Percentiles rank a stretch among this genome's conserved stretches.
phyloP scores from a whole-genome alignment of 2,329 filamentous ascomycete genomes.

The Trichoderma sp. region DNA sequence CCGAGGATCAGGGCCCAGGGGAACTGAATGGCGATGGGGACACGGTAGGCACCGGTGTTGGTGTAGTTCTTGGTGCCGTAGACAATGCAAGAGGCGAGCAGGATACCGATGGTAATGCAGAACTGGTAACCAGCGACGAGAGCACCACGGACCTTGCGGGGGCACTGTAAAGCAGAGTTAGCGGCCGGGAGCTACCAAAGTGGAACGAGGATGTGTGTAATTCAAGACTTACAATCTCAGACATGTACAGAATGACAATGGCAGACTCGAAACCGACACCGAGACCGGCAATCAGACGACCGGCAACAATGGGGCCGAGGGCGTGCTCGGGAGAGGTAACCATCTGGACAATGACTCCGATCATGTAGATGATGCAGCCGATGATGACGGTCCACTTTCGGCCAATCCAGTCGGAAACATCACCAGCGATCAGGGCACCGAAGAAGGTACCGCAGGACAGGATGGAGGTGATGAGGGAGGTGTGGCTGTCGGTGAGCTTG shows the following conservation, averaged over 20 bases:
- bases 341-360: constrained; percentile 72
- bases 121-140: constrained; percentile 85
- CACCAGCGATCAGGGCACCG: constrained; percentile 75
- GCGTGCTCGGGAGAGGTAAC: constrained; percentile 50
- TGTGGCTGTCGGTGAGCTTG: constrained; percentile 47
- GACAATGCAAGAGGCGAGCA: constrained; percentile 74
- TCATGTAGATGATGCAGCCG: constrained; percentile 71
- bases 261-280: constrained; percentile 82
- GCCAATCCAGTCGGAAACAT: constrained; percentile 75
- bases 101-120: constrained; percentile 77
- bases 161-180: constrained; percentile 43
- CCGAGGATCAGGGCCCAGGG: constrained; percentile 78
- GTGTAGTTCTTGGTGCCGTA: constrained; percentile 68
- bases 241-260: constrained; percentile 86
- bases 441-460: constrained; percentile 80
- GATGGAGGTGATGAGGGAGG: constrained; percentile 71
- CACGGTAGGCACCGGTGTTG: constrained; percentile 73
- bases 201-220: background rate
- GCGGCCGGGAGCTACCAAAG: background rate
- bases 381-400: constrained; percentile 72
- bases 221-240: constrained; percentile 65
- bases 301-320: constrained; percentile 68
- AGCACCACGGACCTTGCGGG: constrained; percentile 74
- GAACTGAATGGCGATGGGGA: constrained; percentile 81
- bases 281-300: constrained; percentile 74